Conservation (phyloP, 768 basidiomycete genomes). For the Tylopilus balloui region DNA sequence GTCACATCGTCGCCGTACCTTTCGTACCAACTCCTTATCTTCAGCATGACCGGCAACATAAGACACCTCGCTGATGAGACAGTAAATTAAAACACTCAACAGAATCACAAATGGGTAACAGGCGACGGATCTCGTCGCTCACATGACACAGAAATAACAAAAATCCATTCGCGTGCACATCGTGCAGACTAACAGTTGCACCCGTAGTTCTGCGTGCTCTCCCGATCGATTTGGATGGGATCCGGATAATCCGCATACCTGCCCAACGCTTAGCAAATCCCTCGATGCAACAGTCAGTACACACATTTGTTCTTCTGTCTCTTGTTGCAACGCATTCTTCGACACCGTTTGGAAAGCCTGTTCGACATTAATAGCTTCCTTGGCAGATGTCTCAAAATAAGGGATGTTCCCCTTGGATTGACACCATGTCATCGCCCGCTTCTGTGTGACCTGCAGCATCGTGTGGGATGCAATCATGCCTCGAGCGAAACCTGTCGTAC, state of each 20-base stretch:
- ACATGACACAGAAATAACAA: slow-evolving; percentile 26
- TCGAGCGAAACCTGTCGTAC: slow-evolving; percentile 38
- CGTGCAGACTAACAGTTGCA: slow-evolving; percentile 72
- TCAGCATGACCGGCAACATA: slow-evolving; percentile 19
- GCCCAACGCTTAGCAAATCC: slow-evolving; percentile 17
- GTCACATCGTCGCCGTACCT: slow-evolving; percentile 14
- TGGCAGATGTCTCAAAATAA: slow-evolving; percentile 99
- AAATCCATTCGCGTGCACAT: slow-evolving; percentile 14
- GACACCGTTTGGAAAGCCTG: slow-evolving; percentile 99
- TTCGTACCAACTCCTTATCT: slow-evolving; percentile 1
- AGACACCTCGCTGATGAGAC: slow-evolving; percentile 21
- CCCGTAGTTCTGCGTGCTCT: slow-evolving; percentile 85
- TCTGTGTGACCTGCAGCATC: slow-evolving; percentile 82
- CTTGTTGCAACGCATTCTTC: slow-evolving; percentile 98
- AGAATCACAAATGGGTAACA: slow-evolving; percentile 32
- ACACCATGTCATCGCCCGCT: slow-evolving; percentile 99
- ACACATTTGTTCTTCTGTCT: slow-evolving; percentile 92
- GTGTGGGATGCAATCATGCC: not conserved
- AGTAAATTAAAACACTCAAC: slow-evolving; percentile 36
- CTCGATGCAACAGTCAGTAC: slow-evolving; percentile 28
- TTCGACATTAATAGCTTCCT: slow-evolving; percentile 99
- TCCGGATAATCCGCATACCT: slow-evolving; percentile 99
- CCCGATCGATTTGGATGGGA: slow-evolving; percentile 94
- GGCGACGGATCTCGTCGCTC: slow-evolving; percentile 22
- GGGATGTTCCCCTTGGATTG: slow-evolving; percentile 99